Percentiles rank a stretch among this genome's conserved stretches.
These are phyloP conservation scores for Nemania sp. DNA, from an alignment of 2,329 filamentous ascomycete species.

Conservation along the genomic window DNA sequence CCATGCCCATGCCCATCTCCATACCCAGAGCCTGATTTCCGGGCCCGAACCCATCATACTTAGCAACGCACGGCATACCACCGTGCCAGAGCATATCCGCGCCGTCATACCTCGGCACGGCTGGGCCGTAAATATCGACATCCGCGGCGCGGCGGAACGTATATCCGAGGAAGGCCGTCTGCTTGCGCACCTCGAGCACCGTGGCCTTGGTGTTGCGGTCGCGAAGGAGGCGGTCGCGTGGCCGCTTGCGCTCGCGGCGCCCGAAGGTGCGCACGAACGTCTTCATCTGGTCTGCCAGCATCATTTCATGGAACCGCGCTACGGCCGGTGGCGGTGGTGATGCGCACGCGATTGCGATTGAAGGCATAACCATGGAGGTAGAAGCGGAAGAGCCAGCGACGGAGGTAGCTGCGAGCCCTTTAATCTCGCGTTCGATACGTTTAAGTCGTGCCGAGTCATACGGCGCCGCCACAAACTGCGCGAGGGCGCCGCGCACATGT, in stretches of 20 bases:
- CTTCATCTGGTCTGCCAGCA: constrained; percentile 44
- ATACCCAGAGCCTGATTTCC: background rate
- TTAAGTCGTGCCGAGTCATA: constrained; percentile 54
- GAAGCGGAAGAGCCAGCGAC: background rate
- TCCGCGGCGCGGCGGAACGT: constrained; percentile 65
- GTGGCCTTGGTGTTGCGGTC: constrained; percentile 67
- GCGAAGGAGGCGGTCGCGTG: constrained; percentile 82
- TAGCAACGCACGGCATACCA: background rate
- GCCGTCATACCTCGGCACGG: constrained; percentile 5
- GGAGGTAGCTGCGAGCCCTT: constrained; percentile 42
- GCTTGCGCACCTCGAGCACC: constrained; percentile 80
- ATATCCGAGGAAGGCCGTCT: constrained; percentile 85
- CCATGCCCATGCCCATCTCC: background rate
- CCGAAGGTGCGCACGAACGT: constrained; percentile 57
- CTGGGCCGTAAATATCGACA: constrained; percentile 37
- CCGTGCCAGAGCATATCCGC: background rate
- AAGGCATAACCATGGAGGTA: background rate
- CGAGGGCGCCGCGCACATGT: constrained; percentile 48
- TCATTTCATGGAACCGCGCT: constrained; percentile 24
- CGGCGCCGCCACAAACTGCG: constrained; percentile 50
- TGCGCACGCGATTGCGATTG: background rate
- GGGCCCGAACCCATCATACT: too few species aligned
- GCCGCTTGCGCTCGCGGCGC: constrained; percentile 72
- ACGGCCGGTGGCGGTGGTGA: background rate
- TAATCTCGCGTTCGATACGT: constrained; percentile 53